phyloP scores from a whole-genome alignment of 331 rosid species.

The Malus hybrid region DNA sequence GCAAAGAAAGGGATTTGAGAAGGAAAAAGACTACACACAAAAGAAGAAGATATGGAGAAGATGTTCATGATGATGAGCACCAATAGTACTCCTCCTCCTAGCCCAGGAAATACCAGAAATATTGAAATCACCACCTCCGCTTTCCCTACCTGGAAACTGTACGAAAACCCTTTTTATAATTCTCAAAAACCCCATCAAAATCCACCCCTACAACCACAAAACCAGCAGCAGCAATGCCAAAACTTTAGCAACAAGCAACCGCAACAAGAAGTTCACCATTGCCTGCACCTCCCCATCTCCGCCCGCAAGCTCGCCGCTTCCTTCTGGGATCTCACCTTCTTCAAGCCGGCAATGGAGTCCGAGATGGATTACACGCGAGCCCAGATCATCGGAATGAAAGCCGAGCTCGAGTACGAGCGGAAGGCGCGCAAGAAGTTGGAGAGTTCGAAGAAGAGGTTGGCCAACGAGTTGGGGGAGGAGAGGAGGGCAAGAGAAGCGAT shows the following conservation, averaged over 20 bases:
- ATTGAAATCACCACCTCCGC: constrained; percentile 21
- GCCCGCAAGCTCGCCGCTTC: constrained; percentile 38
- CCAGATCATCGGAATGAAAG: constrained; percentile 31
- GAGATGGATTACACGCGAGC: constrained; percentile 28
- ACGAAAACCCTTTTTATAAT: constrained; percentile 51
- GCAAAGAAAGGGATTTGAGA: not conserved
- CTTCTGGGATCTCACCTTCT: constrained; percentile 35
- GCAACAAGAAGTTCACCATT: constrained; percentile 17
- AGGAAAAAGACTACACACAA: constrained; percentile 10
- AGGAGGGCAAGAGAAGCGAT: constrained; percentile 31
- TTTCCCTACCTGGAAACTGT: constrained; percentile 50
- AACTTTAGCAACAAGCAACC: constrained; percentile 6
- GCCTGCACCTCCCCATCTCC: constrained; percentile 29
- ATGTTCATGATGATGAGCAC: constrained; percentile 34
- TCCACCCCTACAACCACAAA: not conserved
- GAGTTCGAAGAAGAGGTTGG: constrained; percentile 25
- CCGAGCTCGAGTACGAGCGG: constrained; percentile 38
- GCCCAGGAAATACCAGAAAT: constrained; percentile 22
- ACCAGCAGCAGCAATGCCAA: not conserved
- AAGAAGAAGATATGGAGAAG: constrained; percentile 26
- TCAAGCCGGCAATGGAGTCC: constrained; percentile 30
- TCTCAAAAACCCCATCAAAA: constrained; percentile 13
- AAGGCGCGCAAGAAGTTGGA: constrained; percentile 36
- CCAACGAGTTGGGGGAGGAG: constrained; percentile 30
- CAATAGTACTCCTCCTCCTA: not conserved